Percentiles rank a stretch among this genome's conserved stretches.
Conservation (phyloP, 2,329 filamentous ascomycete genomes). For the Escovopsis sp. region DNA sequence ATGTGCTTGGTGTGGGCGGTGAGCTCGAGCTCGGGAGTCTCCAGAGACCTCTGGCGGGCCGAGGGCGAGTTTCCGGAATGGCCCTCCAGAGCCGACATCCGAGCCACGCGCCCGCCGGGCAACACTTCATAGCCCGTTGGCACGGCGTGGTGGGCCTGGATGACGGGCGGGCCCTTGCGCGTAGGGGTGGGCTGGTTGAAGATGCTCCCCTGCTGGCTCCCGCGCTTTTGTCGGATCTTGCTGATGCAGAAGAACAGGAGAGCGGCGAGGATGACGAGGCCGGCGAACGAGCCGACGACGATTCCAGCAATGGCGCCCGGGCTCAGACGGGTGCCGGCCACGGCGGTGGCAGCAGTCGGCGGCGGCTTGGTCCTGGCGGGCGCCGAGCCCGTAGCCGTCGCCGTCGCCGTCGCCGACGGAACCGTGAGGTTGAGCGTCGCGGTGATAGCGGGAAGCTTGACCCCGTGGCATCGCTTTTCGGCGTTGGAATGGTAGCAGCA, state of each 20-base stretch:
- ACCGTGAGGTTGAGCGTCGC: conserved; percentile 47
- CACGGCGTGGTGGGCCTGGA: conserved; percentile 20
- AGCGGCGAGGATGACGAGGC: conserved; percentile 50
- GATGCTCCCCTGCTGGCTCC: conserved; percentile 53
- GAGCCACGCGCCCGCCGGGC: conserved; percentile 76
- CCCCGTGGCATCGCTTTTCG: conserved; percentile 55
- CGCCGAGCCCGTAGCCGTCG: conserved; percentile 5
- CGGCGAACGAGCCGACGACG: conserved; percentile 65
- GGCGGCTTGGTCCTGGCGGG: neutral
- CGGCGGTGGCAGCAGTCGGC: no score
- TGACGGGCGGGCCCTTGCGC: conserved; percentile 30
- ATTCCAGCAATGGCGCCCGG: conserved; percentile 87
- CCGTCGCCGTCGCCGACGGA: conserved; percentile 24
- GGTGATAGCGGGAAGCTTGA: conserved; percentile 64
- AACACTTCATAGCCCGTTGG: conserved; percentile 55
- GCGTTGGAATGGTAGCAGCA: conserved; percentile 78
- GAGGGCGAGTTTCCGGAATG: conserved; percentile 47
- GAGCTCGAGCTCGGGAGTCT: conserved; percentile 28
- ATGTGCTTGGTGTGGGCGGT: conserved; percentile 27
- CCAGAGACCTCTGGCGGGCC: conserved; percentile 28
- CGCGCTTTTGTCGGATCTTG: conserved; percentile 32
- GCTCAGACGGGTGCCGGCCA: conserved; percentile 36
- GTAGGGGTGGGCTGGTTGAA: conserved; percentile 81
- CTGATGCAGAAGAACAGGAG: conserved; percentile 53
- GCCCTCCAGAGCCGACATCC: conserved; percentile 87